Percentiles rank a stretch among this genome's conserved stretches.
Conservation (phyloP, 148 eudicot species). For the Suaeda aralocaspica region DNA sequence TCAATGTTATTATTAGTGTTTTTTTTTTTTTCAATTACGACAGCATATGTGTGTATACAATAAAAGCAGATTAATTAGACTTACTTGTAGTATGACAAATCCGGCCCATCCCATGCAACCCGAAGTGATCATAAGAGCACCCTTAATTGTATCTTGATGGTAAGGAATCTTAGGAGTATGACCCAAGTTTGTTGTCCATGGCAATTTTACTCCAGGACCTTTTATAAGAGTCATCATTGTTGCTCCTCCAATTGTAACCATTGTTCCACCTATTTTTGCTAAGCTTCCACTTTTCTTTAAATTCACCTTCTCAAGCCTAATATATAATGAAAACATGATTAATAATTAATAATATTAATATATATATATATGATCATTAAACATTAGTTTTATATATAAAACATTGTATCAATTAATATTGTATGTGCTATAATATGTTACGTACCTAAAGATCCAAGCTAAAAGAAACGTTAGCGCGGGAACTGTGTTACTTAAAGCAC, state of each 20-base stretch:
- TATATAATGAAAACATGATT: too few species aligned
- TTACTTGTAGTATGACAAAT: conserved; percentile 66
- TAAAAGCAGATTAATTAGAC: neutral
- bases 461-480: conserved; percentile 76
- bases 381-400: too few species aligned
- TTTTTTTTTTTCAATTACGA: too few species aligned
- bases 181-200: conserved; percentile 31
- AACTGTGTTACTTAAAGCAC: conserved; percentile 59
- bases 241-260: conserved; percentile 76
- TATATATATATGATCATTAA: too few species aligned
- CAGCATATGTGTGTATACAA: too few species aligned
- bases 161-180: neutral
- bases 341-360: neutral
- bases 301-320: conserved; percentile 72
- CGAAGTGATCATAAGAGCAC: conserved; percentile 53
- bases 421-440: neutral
- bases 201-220: conserved; percentile 43
- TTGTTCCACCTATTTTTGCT: conserved; percentile 74
- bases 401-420: too few species aligned
- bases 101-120: conserved; percentile 66
- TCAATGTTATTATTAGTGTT: too few species aligned
- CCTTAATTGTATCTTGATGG: conserved; percentile 50
- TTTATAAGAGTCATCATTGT: conserved; percentile 66
- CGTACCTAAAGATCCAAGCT: conserved; percentile 76
- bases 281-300: conserved; percentile 41